phyloP scores from a whole-genome alignment of 1,284 basidiomycete genomes.

The Sporisorium iseilematis-ciliati region DNA sequence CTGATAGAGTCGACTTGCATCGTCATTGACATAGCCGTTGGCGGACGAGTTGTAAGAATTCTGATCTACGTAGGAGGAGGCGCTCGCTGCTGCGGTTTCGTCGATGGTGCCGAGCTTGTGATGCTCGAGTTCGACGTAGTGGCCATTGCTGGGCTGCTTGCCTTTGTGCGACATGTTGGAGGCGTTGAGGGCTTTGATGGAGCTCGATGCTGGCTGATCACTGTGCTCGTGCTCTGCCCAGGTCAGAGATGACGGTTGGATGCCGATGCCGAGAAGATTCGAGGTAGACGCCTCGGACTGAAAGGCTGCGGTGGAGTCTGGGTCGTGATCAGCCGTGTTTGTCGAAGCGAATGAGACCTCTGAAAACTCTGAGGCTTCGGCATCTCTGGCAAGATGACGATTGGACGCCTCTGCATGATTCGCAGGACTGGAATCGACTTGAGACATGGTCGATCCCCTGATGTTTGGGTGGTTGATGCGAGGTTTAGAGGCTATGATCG shows the following conservation, averaged over 20 bases:
- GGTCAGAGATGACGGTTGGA: slow-evolving; percentile 1
- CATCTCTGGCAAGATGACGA: slow-evolving; percentile 5
- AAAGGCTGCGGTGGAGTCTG: slow-evolving; percentile 8
- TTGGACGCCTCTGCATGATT: not conserved
- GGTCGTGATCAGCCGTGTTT: slow-evolving; percentile 14
- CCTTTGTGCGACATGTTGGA: slow-evolving; percentile 9
- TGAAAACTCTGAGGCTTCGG: slow-evolving; percentile 22
- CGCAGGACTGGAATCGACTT: slow-evolving; percentile 9
- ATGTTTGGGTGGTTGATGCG: not conserved
- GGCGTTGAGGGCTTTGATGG: slow-evolving; percentile 9
- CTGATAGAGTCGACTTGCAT: not conserved
- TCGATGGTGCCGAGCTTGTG: slow-evolving; percentile 42
- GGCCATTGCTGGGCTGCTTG: slow-evolving; percentile 30
- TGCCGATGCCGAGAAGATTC: slow-evolving; percentile 4
- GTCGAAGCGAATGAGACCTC: slow-evolving; percentile 26
- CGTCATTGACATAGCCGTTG: slow-evolving; percentile 21
- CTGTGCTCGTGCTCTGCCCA: slow-evolving; percentile 4
- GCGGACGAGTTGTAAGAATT: slow-evolving; percentile 19
- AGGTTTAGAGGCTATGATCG: slow-evolving; percentile 8
- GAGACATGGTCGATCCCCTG: slow-evolving; percentile 19
- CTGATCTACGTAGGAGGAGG: slow-evolving; percentile 8
- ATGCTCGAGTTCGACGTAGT: slow-evolving; percentile 17
- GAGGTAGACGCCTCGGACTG: slow-evolving; percentile 9
- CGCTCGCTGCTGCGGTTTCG: slow-evolving; percentile 22
- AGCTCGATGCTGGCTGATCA: slow-evolving; percentile 1